Percentiles rank a stretch among this genome's conserved stretches.
Evolutionary conservation across 2,329 filamentous ascomycete species (phyloP).

Genomic region (Xylariaceae sp.): DNA sequence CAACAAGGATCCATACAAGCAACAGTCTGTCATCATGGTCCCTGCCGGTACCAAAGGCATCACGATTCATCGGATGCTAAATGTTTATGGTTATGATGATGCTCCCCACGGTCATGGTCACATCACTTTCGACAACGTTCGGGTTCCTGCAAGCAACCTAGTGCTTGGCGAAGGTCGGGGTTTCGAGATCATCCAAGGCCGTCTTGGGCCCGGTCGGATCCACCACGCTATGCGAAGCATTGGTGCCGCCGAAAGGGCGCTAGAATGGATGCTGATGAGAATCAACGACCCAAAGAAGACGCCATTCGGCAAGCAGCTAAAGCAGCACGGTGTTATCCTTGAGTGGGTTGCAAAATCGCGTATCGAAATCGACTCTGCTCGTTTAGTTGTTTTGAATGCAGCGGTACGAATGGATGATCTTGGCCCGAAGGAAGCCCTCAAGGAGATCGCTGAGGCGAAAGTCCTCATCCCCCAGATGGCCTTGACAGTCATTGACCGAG

Average conservation of each 20-base stretch:
- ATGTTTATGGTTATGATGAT: conserved; percentile 95
- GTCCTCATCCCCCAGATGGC: conserved; percentile 84
- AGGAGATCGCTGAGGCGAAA: conserved; percentile 95
- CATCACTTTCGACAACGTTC: conserved; percentile 86
- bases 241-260: conserved; percentile 85
- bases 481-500: conserved; percentile 89
- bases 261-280: conserved; percentile 94
- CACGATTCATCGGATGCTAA: conserved; percentile 92
- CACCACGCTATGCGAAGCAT: conserved; percentile 98
- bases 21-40: conserved; percentile 93
- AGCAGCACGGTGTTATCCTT: conserved; percentile 90
- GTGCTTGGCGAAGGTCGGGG: conserved; percentile 92
- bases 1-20: conserved; percentile 80
- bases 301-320: conserved; percentile 86
- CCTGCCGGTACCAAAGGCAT: conserved; percentile 82
- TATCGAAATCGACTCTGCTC: conserved; percentile 91
- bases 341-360: conserved; percentile 93
- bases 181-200: conserved; percentile 98
- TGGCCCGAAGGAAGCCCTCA: conserved; percentile 86
- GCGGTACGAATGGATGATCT: conserved; percentile 92
- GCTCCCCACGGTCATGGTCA: conserved; percentile 98
- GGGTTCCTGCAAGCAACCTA: conserved; percentile 82
- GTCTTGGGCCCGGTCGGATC: conserved; percentile 92
- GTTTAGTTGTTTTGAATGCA: conserved; percentile 90
- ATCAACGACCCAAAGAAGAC: conserved; percentile 92